phyloP scores from a whole-genome alignment of 1,284 basidiomycete genomes.

The Rhodotorula sp. region DNA sequence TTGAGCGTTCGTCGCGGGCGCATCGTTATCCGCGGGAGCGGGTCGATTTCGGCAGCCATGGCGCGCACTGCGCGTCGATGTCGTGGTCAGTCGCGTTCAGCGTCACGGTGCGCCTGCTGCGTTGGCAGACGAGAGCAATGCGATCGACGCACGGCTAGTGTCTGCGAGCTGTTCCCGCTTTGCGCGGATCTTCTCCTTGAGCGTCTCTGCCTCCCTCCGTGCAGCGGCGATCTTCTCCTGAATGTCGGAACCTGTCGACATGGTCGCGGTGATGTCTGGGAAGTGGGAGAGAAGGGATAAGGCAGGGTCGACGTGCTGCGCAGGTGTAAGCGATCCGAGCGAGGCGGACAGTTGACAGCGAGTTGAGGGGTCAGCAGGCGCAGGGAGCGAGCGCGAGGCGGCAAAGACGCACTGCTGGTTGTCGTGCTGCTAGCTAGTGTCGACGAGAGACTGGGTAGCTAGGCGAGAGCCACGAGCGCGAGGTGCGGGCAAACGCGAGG shows the following conservation, averaged over 20 bases:
- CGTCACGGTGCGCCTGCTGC: background rate
- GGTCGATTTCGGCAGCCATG: slow-evolving; percentile 94
- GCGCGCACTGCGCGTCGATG: slow-evolving; percentile 67
- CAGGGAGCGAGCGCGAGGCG: too few relatives aligned
- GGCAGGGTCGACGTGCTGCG: too few relatives aligned
- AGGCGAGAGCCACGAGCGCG: background rate
- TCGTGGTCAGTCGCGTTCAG: slow-evolving; percentile 10
- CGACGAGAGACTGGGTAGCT: background rate
- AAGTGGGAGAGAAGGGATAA: background rate
- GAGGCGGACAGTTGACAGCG: too few relatives aligned
- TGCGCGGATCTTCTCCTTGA: slow-evolving; percentile 96
- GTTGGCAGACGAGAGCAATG: background rate
- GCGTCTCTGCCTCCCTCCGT: slow-evolving; percentile 88
- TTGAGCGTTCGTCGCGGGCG: slow-evolving; percentile 90
- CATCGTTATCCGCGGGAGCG: slow-evolving; percentile 92
- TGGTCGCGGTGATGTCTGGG: slow-evolving; percentile 5
- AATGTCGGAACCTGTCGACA: slow-evolving; percentile 47
- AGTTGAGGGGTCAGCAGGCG: too few relatives aligned
- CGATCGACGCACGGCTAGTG: slow-evolving; percentile 75
- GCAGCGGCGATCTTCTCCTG: slow-evolving; percentile 79
- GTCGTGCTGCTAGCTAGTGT: too few relatives aligned
- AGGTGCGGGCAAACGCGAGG: background rate
- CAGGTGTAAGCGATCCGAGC: too few relatives aligned
- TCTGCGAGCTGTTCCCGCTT: slow-evolving; percentile 94
- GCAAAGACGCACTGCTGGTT: too few relatives aligned